Evolutionary conservation across 805 yeast genomes (phyloP).

Genomic region (Yarrowia yakushimensis): DNA sequence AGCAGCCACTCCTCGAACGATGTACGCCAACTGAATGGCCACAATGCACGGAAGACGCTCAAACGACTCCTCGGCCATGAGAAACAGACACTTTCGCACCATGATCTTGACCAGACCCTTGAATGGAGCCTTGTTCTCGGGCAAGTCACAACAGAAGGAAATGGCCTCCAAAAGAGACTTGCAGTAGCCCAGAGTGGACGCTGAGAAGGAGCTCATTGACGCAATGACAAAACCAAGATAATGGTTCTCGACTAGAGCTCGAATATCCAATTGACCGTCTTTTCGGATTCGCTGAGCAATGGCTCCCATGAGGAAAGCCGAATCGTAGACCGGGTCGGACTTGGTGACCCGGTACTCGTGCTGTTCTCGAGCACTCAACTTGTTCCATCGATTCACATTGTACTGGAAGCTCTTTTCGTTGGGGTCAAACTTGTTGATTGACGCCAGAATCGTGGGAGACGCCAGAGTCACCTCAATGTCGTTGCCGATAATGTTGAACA

Average conservation of each 20-base stretch:
- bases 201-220: not conserved
- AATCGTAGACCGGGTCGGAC: not conserved
- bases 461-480: slow-evolving; percentile 18
- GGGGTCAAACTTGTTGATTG: slow-evolving; percentile 3
- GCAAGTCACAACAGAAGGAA: slow-evolving; percentile 35
- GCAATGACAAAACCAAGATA: not conserved
- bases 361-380: not conserved
- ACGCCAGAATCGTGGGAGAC: not conserved
- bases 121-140: slow-evolving; percentile 29
- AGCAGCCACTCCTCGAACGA: slow-evolving; percentile 55
- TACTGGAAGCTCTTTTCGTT: not conserved
- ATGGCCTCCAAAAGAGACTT: slow-evolving; percentile 47
- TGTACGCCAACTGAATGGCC: slow-evolving; percentile 52
- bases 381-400: not conserved
- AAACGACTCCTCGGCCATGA: slow-evolving; percentile 3
- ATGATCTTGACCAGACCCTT: slow-evolving; percentile 30
- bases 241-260: slow-evolving; percentile 5
- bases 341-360: not conserved
- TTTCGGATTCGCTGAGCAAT: not conserved
- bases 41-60: slow-evolving; percentile 45
- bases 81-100: not conserved
- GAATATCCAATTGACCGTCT: not conserved
- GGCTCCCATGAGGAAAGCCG: not conserved
- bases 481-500: not conserved
- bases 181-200: not conserved